Evolutionary conservation across 768 basidiomycete species (phyloP).

Genomic region (Rossbeevera mucosa): DNA sequence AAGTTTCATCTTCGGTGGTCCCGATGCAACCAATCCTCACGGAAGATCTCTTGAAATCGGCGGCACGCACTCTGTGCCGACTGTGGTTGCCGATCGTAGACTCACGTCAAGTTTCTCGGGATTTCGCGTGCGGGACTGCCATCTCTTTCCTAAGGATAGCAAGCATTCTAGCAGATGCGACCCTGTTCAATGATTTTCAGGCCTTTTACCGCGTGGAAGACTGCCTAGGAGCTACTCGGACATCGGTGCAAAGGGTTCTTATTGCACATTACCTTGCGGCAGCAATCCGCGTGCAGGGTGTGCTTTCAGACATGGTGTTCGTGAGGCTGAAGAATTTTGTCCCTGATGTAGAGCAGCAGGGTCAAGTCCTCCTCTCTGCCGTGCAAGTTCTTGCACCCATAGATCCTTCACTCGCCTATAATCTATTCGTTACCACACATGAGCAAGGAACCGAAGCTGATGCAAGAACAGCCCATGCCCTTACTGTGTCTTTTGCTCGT

Average conservation of each 20-base stretch:
- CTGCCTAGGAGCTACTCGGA: conserved; percentile 15
- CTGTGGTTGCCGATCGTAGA: conserved; percentile 33
- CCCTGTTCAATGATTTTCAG: conserved; percentile 35
- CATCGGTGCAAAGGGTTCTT: conserved; percentile 8
- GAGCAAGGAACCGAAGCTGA: conserved; percentile 22
- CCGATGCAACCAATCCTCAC: background rate
- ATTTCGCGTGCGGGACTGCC: conserved; percentile 28
- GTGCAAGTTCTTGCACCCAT: conserved; percentile 20
- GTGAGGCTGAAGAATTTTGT: conserved; percentile 24
- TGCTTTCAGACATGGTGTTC: conserved; percentile 30
- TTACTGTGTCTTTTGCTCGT: conserved; percentile 31
- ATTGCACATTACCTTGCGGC: conserved; percentile 24
- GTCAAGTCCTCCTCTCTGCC: conserved; percentile 23
- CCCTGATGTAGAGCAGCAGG: conserved; percentile 22
- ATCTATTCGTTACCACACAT: conserved; percentile 33
- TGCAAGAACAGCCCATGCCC: conserved; percentile 15
- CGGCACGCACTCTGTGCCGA: conserved; percentile 37
- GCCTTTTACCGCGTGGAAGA: conserved; percentile 27
- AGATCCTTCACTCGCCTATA: conserved; percentile 31
- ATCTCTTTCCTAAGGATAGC: conserved; percentile 46
- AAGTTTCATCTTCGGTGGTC: conserved; percentile 1
- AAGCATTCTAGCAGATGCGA: conserved; percentile 33
- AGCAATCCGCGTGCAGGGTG: conserved; percentile 26
- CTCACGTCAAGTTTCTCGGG: conserved; percentile 31
- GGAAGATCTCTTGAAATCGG: conserved; percentile 22